phyloP scores from a whole-genome alignment of 2,329 filamentous ascomycete species.

The Ceratocystis albifundus region DNA sequence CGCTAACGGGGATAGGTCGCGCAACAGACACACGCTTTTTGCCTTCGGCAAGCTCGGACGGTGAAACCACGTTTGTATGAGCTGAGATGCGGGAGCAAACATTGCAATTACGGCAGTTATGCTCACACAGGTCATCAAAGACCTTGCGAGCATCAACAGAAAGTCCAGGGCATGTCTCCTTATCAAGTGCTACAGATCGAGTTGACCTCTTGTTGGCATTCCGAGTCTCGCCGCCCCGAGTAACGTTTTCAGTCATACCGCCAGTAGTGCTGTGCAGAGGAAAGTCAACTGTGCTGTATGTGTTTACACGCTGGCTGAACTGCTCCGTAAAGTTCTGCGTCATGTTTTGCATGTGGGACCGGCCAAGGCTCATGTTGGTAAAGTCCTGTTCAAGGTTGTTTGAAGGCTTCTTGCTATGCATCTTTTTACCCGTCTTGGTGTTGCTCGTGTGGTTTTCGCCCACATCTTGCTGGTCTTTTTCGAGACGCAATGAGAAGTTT shows the following conservation, averaged over 20 bases:
- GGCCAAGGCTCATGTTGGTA: constrained; percentile 24
- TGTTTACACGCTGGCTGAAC: constrained; percentile 24
- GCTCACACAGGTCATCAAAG: constrained; percentile 43
- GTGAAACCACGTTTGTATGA: constrained; percentile 32
- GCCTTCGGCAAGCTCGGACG: constrained; percentile 32
- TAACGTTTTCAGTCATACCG: constrained; percentile 13
- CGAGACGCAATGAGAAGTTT: constrained; percentile 25
- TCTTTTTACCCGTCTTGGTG: constrained; percentile 10
- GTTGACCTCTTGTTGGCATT: not conserved
- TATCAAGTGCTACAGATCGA: constrained; percentile 18
- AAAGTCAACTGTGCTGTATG: constrained; percentile 17
- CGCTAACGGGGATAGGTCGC: constrained; percentile 55
- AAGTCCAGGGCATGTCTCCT: constrained; percentile 35
- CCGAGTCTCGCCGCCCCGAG: constrained; percentile 12
- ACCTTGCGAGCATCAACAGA: constrained; percentile 43
- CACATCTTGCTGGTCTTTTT: constrained; percentile 24
- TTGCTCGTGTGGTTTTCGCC: constrained; percentile 22
- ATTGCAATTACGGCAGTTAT: constrained; percentile 46
- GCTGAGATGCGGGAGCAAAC: constrained; percentile 45
- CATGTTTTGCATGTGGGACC: constrained; percentile 10
- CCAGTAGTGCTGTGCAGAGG: constrained; percentile 15
- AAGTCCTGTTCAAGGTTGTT: constrained; percentile 24
- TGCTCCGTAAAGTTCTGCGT: constrained; percentile 23
- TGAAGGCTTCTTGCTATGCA: constrained; percentile 19
- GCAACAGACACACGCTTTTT: constrained; percentile 52